Evolutionary conservation across 306 rosid genomes (phyloP).

Genomic region (Begonia peltatifolia): DNA sequence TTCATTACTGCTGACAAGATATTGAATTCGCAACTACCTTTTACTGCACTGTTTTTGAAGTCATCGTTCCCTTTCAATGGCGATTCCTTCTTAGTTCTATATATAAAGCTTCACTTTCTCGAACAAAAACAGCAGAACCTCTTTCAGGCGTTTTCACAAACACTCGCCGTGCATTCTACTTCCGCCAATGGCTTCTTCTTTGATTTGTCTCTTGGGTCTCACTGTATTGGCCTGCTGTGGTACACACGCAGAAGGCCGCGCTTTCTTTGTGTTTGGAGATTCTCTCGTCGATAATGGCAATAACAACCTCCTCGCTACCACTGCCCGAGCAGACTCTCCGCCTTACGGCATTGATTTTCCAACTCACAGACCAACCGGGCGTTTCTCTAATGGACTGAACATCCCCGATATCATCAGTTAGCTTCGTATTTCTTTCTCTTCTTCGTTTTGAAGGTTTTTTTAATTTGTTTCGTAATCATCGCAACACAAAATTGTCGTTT

Average conservation of each 20-base stretch:
- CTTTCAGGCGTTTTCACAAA: too few relatives aligned
- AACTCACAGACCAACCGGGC: slow-evolving; percentile 56
- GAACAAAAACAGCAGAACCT: too few relatives aligned
- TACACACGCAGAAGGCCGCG: slow-evolving; percentile 22
- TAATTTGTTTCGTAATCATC: not conserved
- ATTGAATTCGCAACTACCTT: too few relatives aligned
- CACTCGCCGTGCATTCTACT: too few relatives aligned
- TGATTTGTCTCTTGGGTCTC: not conserved
- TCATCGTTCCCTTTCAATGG: too few relatives aligned
- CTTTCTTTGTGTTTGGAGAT: slow-evolving; percentile 84
- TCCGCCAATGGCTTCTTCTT: too few relatives aligned
- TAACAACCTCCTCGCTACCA: slow-evolving; percentile 69
- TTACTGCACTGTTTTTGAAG: too few relatives aligned
- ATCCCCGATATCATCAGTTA: slow-evolving; percentile 74
- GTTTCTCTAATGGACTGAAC: slow-evolving; percentile 85
- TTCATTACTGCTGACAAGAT: too few relatives aligned
- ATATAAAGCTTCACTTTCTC: too few relatives aligned
- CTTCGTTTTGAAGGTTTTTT: not conserved
- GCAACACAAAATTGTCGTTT: not conserved
- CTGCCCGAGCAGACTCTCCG: slow-evolving; percentile 62
- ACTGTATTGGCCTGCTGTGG: slow-evolving; percentile 10
- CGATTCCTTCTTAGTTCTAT: too few relatives aligned
- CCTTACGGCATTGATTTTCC: slow-evolving; percentile 88
- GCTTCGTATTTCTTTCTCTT: not conserved
- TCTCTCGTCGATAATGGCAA: slow-evolving; percentile 87